Evolutionary conservation across 345 rosid species (phyloP), one percentile per base, ranked within the genome.

Genomic region (Stellera chamaejasme): DNA sequence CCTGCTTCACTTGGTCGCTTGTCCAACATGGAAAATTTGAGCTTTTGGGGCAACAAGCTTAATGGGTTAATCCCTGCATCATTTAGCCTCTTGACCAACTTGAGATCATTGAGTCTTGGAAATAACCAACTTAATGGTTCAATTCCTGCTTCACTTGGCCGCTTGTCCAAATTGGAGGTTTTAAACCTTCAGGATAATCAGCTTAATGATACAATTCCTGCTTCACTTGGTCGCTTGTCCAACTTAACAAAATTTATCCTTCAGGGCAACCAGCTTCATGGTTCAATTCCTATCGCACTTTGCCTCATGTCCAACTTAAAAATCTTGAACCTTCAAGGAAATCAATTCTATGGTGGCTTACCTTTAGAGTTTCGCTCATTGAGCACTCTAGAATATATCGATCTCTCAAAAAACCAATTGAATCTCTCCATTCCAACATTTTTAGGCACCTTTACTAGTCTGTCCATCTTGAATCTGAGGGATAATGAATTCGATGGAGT

Each of bases 161-260:
- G 23, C 25, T 47, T 70, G 62, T 27, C 10, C 36, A 41, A 70
- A n/a, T 61, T 74, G 6, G 48, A 11, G 5, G 52, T 1, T 15
- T 65, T 75, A 27, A 63, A 70, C 59, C 65, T 70, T 10, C 63
- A 69, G 7, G 56, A 51, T 12, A 74, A 70, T 47, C 56, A 16
- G 44, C 56, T 70, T 49, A 43, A 59, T 0, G 75, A 72, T 10
- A 50, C 36, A 26, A 44, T 74, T 36, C 75, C 72, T 0, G 36
- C 48, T 3, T 10, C 64, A 41, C 13, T 70, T 44, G 70, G 75
- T 42, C 26, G 2, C 53, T 48, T 64, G 0, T 67, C 58, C 25
- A 64, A 61, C 45, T 27, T 68, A 50, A 44, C 16, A 4, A 32
- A 50, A 50, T 2, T 6, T 10, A 10, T 1, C 26, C 10, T 9